Evolutionary conservation across 352 stramenopile genomes (phyloP), one percentile per base, ranked within the genome.

Genomic region (Globisporangium okanoganense): DNA sequence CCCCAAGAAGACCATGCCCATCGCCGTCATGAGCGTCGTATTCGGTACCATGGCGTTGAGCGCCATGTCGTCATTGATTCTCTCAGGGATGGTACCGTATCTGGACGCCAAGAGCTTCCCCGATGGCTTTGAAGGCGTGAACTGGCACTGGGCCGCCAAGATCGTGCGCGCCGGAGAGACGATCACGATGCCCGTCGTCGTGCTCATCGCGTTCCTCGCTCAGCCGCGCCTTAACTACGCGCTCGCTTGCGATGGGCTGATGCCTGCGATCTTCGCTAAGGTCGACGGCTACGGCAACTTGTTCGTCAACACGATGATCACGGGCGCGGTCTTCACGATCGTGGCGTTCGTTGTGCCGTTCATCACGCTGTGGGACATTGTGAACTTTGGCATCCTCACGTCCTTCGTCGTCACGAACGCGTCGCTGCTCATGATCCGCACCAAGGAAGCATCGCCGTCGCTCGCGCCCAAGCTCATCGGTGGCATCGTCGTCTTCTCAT

Each of bases 141-240:
- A 60, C 5, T 29, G 61, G 13, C 65, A 79, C 50, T 86, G 76
- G 78, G 78, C 78, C 16, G 70, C 62, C 7, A 53, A 73, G 49
- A 73, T 87, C 29, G 78, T 87, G 20, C 78, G 73, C 20, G 73
- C 72, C 20, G 75, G 78, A 59, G 76, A 88, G 61, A 75, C 70
- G 2, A 71, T 92, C 13, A 98, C 92, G 16, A 92, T 98, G 68
- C 95, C 95, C 1, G 67, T 98, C n/a, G 94, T 98, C 44, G 94
- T 98, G 44, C 67, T 99, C 9, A 81, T 98, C 14, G 90, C 78
- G 47, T 92, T 98, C 61, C 69, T 98, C 9, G 91, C 92, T 43
- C 95, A 98, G 67, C 94, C 92, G n/a, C 84, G 92, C 52, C 69
- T 98, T 35, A 95, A 97, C 70, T 98, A 94, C 69, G 90, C 92